These are phyloP conservation scores for Trametes sanguinea DNA, from an alignment of 768 basidiomycete species.

Conservation along the genomic window DNA sequence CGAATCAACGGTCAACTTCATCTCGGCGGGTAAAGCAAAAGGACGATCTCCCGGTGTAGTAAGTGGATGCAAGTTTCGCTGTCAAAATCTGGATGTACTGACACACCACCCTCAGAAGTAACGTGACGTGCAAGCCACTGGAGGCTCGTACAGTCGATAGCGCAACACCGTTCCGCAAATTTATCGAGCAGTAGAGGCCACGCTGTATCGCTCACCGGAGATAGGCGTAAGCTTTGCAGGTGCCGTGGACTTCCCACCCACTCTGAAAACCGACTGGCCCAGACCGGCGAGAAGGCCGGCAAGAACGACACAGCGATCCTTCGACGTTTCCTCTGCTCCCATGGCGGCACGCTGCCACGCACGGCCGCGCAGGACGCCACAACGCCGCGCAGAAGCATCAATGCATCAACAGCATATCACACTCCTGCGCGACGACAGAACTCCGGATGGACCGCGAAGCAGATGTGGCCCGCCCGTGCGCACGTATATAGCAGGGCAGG, in stretches of 20 bases:
- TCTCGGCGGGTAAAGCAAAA: too few relatives aligned
- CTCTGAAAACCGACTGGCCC: background rate
- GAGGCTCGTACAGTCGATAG: too few relatives aligned
- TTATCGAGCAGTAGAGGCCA: too few relatives aligned
- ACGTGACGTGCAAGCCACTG: too few relatives aligned
- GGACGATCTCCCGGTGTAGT: too few relatives aligned
- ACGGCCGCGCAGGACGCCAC: background rate
- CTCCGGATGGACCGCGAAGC: slow-evolving; percentile 1
- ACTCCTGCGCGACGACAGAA: slow-evolving; percentile 6
- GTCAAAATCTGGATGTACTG: background rate
- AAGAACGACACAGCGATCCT: background rate
- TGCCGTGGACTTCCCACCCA: slow-evolving; percentile 2
- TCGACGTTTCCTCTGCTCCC: slow-evolving; percentile 11
- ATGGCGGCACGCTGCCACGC: slow-evolving; percentile 8
- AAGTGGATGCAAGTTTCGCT: too few relatives aligned
- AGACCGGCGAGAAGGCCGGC: slow-evolving; percentile 15
- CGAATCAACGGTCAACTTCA: too few relatives aligned
- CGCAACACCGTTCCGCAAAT: too few relatives aligned
- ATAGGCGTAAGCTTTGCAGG: slow-evolving; percentile 2
- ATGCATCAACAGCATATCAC: slow-evolving; percentile 1
- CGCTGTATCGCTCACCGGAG: background rate
- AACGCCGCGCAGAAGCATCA: background rate
- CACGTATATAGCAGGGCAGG: background rate
- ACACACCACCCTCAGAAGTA: background rate
- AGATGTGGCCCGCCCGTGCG: background rate